Percentiles rank a stretch among this genome's conserved stretches.
phyloP scores from a whole-genome alignment of 306 rosid genomes.

The Sindora glabra region DNA sequence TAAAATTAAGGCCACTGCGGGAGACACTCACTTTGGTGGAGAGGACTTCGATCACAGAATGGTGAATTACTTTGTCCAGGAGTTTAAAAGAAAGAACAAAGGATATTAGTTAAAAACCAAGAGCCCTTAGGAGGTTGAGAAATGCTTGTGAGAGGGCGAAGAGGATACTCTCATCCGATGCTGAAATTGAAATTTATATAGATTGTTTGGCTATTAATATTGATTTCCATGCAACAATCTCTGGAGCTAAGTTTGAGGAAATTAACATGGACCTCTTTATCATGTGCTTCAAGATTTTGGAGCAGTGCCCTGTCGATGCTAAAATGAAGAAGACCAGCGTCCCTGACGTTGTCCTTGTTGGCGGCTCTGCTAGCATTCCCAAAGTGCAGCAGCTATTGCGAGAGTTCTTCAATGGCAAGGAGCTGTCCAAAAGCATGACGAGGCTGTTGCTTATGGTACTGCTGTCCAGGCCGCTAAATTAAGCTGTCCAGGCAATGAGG shows the following conservation, averaged over 20 bases:
- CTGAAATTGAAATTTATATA: conserved; percentile 34
- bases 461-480: conserved; percentile 34
- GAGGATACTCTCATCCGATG: conserved; percentile 39
- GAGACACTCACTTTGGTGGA: conserved; percentile 36
- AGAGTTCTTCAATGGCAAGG: conserved; percentile 38
- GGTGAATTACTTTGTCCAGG: conserved; percentile 42
- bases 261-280: conserved; percentile 32
- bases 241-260: conserved; percentile 37
- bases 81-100: conserved; percentile 35
- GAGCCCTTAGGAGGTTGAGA: conserved; percentile 37
- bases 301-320: conserved; percentile 34
- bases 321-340: conserved; percentile 37
- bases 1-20: conserved; percentile 34
- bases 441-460: conserved; percentile 38
- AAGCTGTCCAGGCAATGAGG: conserved; percentile 35
- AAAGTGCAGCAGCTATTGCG: conserved; percentile 37
- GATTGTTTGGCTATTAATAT: conserved; percentile 33
- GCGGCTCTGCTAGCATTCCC: conserved; percentile 40
- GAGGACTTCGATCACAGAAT: conserved; percentile 36
- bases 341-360: conserved; percentile 37
- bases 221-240: conserved; percentile 27
- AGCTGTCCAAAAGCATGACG: conserved; percentile 40
- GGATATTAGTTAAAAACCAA: conserved; percentile 27
- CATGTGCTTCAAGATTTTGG: conserved; percentile 32
- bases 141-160: conserved; percentile 38